phyloP scores from a whole-genome alignment of 1,284 basidiomycete genomes.

The Spongiforma sp. region DNA sequence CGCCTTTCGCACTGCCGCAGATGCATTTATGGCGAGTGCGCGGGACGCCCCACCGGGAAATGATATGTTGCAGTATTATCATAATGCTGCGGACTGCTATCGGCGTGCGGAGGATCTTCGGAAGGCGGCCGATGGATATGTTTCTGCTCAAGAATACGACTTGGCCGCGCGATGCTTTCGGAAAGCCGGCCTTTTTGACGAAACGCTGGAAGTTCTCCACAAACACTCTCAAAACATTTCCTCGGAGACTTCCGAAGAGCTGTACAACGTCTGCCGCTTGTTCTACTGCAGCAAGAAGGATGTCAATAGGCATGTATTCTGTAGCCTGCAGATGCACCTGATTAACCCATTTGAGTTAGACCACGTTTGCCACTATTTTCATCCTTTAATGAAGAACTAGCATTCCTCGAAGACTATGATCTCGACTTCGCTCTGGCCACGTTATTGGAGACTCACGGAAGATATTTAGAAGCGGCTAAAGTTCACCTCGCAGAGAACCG shows the following conservation, averaged over 20 bases:
- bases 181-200: constrained; percentile 55
- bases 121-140: constrained; percentile 53
- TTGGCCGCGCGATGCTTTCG: constrained; percentile 53
- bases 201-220: constrained; percentile 55
- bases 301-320: constrained; percentile 34
- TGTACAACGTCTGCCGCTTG: constrained; percentile 55
- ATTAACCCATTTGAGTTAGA: constrained; percentile 39
- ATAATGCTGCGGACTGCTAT: constrained; percentile 60
- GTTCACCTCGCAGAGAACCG: constrained; percentile 58
- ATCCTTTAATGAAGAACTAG: constrained; percentile 55
- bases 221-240: constrained; percentile 40
- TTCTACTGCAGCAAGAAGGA: constrained; percentile 50
- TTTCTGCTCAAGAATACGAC: constrained; percentile 49
- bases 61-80: constrained; percentile 47
- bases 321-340: neutral
- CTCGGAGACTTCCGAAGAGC: constrained; percentile 40
- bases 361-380: constrained; percentile 54
- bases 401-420: constrained; percentile 62
- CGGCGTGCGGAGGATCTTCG: constrained; percentile 44
- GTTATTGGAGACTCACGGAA: constrained; percentile 52
- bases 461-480: constrained; percentile 58
- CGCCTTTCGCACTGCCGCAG: constrained; percentile 52
- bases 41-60: constrained; percentile 29
- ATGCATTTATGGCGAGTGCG: constrained; percentile 53
- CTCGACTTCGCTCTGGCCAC: constrained; percentile 57